Base-by-base conservation (phyloP, 345 rosid genomes). In the Euphorbia tirucalli region DNA sequence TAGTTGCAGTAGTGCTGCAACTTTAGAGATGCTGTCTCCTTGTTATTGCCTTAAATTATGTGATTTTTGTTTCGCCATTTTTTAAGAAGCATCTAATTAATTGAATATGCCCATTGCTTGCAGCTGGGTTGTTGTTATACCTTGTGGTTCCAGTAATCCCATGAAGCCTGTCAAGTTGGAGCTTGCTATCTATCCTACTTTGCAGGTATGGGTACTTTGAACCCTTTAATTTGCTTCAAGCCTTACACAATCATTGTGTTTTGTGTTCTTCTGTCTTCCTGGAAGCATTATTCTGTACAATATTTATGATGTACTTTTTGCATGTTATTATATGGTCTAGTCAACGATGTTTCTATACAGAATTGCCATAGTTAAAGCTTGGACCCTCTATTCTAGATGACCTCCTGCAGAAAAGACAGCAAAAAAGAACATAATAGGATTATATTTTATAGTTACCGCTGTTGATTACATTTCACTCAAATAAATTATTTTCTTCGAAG, bases 121-220 rank as follows among this genome's bases (percentile, higher is more conserved):
- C 76, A 77, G 80, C 55, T 77, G 80, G 80, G 71, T 37, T 37
- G 75, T 61, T 24, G 71, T 77, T 50, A 61, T 61, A 67, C 80
- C 80, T 21, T 61, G 61, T 21, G 48, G 76, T 43, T 37, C 69
- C 50, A 46, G 44, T 41, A 65, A 76, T 76, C 61, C 71, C 44
- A 9, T 24, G 49, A 75, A 44, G 25, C 65, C 69, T 13, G 32
- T 39, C 58, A 77, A 62, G 52, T 14, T 77, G 75, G 63, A 77
- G 48, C 73, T 77, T 66, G 72, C 56, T 11, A 66, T 77, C 5
- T 77, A 77, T 71, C 24, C 72, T 66, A 32, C 55, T 39, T 35
- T 39, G 64, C 68, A 71, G 80, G 80, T 78, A 8, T 4, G n/a
- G 22, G 25, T 50, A 19, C 14, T 55, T n/a, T 50, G 62, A 8